Percentiles rank a stretch among this genome's conserved stretches.
phyloP scores from a whole-genome alignment of 1,284 basidiomycete genomes.

The Naganishia sp. region DNA sequence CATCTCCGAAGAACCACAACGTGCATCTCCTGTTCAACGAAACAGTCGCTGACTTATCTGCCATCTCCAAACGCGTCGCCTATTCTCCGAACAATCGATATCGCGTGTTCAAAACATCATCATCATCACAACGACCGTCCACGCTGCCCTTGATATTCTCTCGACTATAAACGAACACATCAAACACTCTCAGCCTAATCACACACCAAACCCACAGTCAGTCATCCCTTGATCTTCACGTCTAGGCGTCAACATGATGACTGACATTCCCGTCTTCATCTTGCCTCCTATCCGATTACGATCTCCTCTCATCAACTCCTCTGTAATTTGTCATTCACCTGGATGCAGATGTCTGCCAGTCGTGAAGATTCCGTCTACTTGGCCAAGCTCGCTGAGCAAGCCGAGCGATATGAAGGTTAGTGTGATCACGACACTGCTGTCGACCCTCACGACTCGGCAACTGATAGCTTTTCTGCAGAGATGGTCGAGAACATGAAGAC shows the following conservation, averaged over 20 bases:
- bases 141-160: neutral
- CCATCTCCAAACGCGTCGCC: slow-evolving; percentile 1
- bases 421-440: slow-evolving; percentile 32
- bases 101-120: neutral
- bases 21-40: no score
- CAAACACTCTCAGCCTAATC: slow-evolving; percentile 1
- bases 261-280: neutral
- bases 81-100: neutral
- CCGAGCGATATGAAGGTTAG: slow-evolving; percentile 95
- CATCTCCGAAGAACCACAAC: no score
- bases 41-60: no score
- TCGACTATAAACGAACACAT: neutral
- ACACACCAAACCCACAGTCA: slow-evolving; percentile 21
- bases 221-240: neutral
- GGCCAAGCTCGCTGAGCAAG: slow-evolving; percentile 98
- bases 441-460: neutral
- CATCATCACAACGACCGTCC: neutral
- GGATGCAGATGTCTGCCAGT: slow-evolving; percentile 72
- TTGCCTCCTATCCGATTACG: neutral
- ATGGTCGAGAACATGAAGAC: slow-evolving; percentile 99
- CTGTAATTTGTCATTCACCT: neutral
- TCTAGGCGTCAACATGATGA: neutral
- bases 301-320: neutral
- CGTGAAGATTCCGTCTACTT: slow-evolving; percentile 98
- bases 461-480: slow-evolving; percentile 59